phyloP scores from a whole-genome alignment of 805 yeast species.

The Pichia nanzhaoensis region DNA sequence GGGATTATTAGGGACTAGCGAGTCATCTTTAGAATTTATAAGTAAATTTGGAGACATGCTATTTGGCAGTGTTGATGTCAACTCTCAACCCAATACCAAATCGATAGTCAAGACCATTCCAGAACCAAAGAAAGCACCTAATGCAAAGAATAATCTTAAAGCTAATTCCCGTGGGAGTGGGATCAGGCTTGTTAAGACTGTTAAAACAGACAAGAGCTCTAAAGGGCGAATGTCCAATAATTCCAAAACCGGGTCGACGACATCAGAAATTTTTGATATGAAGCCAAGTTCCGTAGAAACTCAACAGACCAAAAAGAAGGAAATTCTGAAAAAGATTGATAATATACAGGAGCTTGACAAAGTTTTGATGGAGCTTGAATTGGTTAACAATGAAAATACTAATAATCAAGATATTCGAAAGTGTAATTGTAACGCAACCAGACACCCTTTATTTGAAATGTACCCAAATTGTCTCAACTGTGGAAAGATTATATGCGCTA shows the following conservation, averaged over 20 bases:
- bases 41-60: constrained; percentile 37
- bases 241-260: constrained; percentile 30
- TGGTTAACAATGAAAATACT: constrained; percentile 14
- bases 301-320: constrained; percentile 19
- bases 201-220: constrained; percentile 2
- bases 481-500: constrained; percentile 86
- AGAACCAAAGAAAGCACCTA: neutral
- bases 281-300: constrained; percentile 25
- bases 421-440: constrained; percentile 81
- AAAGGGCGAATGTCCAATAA: constrained; percentile 15
- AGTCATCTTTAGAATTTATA: constrained; percentile 43
- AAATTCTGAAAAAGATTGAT: constrained; percentile 41
- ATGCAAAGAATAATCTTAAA: constrained; percentile 12
- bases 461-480: constrained; percentile 94
- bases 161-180: constrained; percentile 9
- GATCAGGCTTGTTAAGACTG: constrained; percentile 3
- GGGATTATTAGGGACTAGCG: constrained; percentile 52
- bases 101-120: constrained; percentile 3
- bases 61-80: constrained; percentile 19
- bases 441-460: constrained; percentile 81
- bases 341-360: constrained; percentile 44
- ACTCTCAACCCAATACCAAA: constrained; percentile 8
- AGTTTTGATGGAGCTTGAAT: constrained; percentile 40
- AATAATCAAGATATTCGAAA: constrained; percentile 14
- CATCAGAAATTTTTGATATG: constrained; percentile 40